Conservation (phyloP, 2,329 filamentous ascomycete species). For the Colletotrichum sp. region DNA sequence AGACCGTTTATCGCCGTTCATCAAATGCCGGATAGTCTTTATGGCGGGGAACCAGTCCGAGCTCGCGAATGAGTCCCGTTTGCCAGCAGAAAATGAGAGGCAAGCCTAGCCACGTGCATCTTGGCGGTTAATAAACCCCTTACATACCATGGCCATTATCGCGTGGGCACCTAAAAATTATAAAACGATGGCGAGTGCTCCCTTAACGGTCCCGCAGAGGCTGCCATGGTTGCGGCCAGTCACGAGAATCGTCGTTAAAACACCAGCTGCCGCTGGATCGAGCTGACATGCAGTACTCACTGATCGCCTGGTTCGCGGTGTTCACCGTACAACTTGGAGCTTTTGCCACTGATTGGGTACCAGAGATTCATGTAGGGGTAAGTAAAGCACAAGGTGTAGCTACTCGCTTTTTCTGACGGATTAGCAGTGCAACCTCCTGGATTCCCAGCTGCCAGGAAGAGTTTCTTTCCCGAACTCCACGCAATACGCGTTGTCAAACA, state of each 20-base stretch:
- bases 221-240: neutral
- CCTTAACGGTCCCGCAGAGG: neutral
- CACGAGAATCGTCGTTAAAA: neutral
- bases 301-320: neutral
- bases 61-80: neutral
- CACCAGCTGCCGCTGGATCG: neutral
- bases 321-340: neutral
- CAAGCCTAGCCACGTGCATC: neutral
- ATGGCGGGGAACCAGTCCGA: neutral
- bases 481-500: slow-evolving; percentile 25
- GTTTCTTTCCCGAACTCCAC: slow-evolving; percentile 27
- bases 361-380: neutral
- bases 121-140: neutral
- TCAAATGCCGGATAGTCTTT: neutral
- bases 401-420: neutral
- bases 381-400: neutral
- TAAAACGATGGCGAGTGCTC: neutral
- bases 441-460: slow-evolving; percentile 19
- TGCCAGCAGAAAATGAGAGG: neutral
- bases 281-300: neutral
- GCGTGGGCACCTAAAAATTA: neutral
- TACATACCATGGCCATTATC: neutral
- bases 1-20: neutral
- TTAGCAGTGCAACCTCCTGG: slow-evolving; percentile 23
- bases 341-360: neutral